phyloP scores from a whole-genome alignment of 139 green algal genomes.

The Picochlorum sp. region DNA sequence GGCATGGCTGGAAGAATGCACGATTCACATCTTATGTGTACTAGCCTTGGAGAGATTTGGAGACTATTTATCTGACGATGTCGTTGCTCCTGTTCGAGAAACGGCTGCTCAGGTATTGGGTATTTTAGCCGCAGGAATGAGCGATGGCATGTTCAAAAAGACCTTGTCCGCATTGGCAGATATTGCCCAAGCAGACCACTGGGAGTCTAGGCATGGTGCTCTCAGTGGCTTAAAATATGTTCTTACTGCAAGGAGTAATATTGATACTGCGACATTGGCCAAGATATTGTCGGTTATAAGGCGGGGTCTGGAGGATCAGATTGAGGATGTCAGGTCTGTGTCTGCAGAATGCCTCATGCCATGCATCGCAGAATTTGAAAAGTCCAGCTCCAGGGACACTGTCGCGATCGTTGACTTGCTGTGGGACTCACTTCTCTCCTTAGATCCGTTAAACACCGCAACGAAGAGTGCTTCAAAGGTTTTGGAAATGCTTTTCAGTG shows the following conservation, averaged over 20 bases:
- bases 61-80: conserved; percentile 90
- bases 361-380: conserved; percentile 41
- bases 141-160: conserved; percentile 14
- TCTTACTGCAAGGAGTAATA: conserved; percentile 43
- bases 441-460: conserved; percentile 80
- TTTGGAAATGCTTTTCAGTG: conserved; percentile 23
- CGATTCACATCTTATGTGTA: conserved; percentile 76
- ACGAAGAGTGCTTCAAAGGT: conserved; percentile 63
- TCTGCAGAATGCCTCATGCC: conserved; percentile 83
- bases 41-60: conserved; percentile 90
- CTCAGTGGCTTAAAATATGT: conserved; percentile 90
- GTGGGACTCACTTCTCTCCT: conserved; percentile 64
- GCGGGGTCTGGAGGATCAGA: conserved; percentile 56
- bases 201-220: conserved; percentile 60
- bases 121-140: conserved; percentile 33
- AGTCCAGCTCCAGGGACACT: conserved; percentile 5
- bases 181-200: conserved; percentile 34
- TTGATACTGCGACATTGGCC: conserved; percentile 40
- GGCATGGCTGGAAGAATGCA: conserved; percentile 73
- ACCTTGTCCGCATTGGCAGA: conserved; percentile 50
- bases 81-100: conserved; percentile 86
- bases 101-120: conserved; percentile 89
- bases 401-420: conserved; percentile 33
- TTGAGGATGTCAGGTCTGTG: conserved; percentile 88
- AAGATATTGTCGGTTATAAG: conserved; percentile 46